These are phyloP conservation scores for Scutellaria minor DNA, from an alignment of 257 asterid genomes.

Conservation along the genomic window DNA sequence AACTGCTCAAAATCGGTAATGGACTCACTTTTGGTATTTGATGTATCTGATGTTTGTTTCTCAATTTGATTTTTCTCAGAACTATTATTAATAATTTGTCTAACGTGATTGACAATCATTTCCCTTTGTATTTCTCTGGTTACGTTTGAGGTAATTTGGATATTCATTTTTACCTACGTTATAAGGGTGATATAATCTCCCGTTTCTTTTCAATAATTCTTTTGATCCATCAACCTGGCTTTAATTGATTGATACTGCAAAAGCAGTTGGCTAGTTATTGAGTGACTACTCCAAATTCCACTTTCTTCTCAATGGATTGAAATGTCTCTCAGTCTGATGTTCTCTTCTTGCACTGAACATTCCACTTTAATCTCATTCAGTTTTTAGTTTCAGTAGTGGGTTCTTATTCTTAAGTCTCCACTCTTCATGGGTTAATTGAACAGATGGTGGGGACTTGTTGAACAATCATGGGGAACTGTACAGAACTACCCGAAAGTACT, in stretches of 20 bases:
- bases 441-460: slow-evolving; percentile 98
- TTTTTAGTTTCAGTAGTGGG: background rate
- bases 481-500: slow-evolving; percentile 74
- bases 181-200: background rate
- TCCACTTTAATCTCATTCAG: background rate
- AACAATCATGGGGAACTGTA: slow-evolving; percentile 79
- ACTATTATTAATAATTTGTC: slow-evolving; percentile 1
- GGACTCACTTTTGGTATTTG: slow-evolving; percentile 6
- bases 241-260: background rate
- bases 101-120: background rate
- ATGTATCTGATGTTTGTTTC: slow-evolving; percentile 5
- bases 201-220: slow-evolving; percentile 16
- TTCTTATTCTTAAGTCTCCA: slow-evolving; percentile 14
- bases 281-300: slow-evolving; percentile 4
- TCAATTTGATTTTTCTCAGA: background rate
- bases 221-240: slow-evolving; percentile 8
- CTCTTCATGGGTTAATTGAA: slow-evolving; percentile 29
- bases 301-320: background rate
- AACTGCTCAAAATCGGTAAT: slow-evolving; percentile 87
- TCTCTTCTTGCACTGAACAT: background rate
- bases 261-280: background rate
- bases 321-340: slow-evolving; percentile 3
- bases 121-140: background rate
- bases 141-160: background rate
- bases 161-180: background rate